Base-by-base conservation (phyloP, 2,329 filamentous ascomycete species). In the Westerdykella ornata region DNA sequence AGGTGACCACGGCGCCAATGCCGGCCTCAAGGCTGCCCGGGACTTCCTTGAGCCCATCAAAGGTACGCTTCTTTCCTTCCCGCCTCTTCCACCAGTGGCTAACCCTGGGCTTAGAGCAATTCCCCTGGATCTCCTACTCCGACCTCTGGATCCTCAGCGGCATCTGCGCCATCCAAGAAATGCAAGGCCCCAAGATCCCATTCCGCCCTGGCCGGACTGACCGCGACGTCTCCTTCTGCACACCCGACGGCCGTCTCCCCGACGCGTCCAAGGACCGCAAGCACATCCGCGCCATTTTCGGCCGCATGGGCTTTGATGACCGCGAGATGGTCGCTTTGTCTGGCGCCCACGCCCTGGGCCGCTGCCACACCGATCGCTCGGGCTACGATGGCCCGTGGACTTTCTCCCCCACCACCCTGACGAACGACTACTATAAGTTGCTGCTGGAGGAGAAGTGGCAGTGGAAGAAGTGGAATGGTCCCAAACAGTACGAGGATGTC, bases 291-390 rank as follows among this genome's bases (percentile, higher is more conserved):
- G 79, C 80, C 71, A 90, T 97, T 74, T 98, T 97, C 71, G 80
- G 82, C 68, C 88, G 90, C 65, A 97, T 97, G 90, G 90, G 90
- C 54, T 97, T 96, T 77, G 84, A 92, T 68, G 90, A 98, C 72
- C 85, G 85, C 61, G 89, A 96, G 71, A 97, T 97, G 63, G 90
- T 96, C 35, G 92, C 90, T 20, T 78, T 97, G 39, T 76, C 77
- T 83, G 96, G 77, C 72, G 82, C 39, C 79, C 92, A 73, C 86
- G 90, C 68, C 82, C 82, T 62, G 29, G 89, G 89, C 48, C 86
- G 89, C 53, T 94, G 85, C 74, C 92, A 97, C 76, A 75, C 81
- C 7, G 84, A 92, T 70, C 87, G 90, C 64, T 88, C 82, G 49
- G 90, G 90, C 49, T 97, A 80, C 68, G 78, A 84, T 1, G 92